Evolutionary conservation across 768 basidiomycete species (phyloP), one percentile per base, ranked within the genome.

Genomic region (Saitozyma sp.): DNA sequence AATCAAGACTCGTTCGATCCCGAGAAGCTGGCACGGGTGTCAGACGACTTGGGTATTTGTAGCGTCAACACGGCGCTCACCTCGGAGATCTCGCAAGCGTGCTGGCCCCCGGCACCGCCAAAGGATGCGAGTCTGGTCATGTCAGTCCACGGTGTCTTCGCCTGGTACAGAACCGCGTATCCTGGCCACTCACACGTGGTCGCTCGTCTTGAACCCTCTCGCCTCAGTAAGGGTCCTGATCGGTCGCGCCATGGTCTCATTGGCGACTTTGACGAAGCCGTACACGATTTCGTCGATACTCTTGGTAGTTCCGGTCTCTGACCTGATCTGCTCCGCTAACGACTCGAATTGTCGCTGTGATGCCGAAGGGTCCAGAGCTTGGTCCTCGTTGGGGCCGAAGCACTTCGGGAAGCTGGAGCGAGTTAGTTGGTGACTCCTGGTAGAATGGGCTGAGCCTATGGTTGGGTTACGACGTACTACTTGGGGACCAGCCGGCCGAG

Each of bases 251-350:
- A 97, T 97, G 0, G 91, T 92, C 82, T 97, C 94, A 69, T 97
- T 97, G n/a, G 94, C 93, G n/a, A 96, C 92, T 73, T 92, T 92
- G 81, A 97, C 89, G 80, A 94, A 96, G 3, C 92, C 67, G 41
- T 61, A 66, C 40, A 66, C 89, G 55, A 96, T 87, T 75, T 95
- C 92, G 71, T 97, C 93, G 49, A 93, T 75, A 5, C 59, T 59
- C 58, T 91, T 82, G 59, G 86, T 80, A 60, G 83, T 84, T 17
- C 86, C 86, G 9, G 70, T 76, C 48, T 76, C 76, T 10, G 20
- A 13, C 82, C 92, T 92, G 75, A 96, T 91, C 56, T 87, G 84
- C 58, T 83, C 78, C 0, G 85, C 84, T 5, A 95, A 76, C 50
- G 81, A 81, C 69, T 88, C 86, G 67, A 96, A 93, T 3, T 86